Evolutionary conservation across 2,329 filamentous ascomycete species (phyloP), one percentile per base, ranked within the genome.

Genomic region (Diaporthe sp.): DNA sequence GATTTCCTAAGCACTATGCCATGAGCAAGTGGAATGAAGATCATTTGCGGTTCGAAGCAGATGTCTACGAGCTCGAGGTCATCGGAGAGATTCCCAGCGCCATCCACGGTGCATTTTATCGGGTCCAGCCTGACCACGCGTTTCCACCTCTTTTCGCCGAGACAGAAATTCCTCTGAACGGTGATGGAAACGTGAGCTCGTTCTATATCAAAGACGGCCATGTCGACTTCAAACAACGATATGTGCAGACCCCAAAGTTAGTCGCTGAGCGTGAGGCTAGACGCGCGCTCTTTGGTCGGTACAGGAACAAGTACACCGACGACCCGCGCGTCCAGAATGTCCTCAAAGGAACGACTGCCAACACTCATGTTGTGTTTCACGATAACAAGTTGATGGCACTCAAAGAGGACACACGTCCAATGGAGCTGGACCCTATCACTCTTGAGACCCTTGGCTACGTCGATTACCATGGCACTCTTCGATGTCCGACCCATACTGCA

Each of bases 1-100:
- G 55, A 8, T 58, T 58, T 8, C 55, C 55, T n/a, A 58, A 58
- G 55, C 55, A 58, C 37, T 58, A 58, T 58, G 55, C 55, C 34
- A 58, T 58, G 55, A 58, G 55, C 31, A 58, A 58, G 19, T 58
- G 55, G 55, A 58, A 58, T n/a, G 55, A 58, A 58, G 55, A 58
- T 22, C 55, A 58, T 34, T 58, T 58, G 55, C 55, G 55, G 9
- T 58, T 58, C 55, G 55, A 58, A 58, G 55, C 55, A 22, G 55
- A 58, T 13, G 55, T 58, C 17, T 58, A 37, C 17, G 55, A 58
- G 31, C 55, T 58, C 1, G 55, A 58, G 31, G 55, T 58, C 55
- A 58, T 58, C 17, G 55, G 55, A 37, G 55, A 58, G 17, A 58
- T 58, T n/a, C 55, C 55, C 4, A 58, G 55, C 28, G 8, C 55